phyloP scores from a whole-genome alignment of 495 filamentous ascomycete genomes.

The Xylaria curta region DNA sequence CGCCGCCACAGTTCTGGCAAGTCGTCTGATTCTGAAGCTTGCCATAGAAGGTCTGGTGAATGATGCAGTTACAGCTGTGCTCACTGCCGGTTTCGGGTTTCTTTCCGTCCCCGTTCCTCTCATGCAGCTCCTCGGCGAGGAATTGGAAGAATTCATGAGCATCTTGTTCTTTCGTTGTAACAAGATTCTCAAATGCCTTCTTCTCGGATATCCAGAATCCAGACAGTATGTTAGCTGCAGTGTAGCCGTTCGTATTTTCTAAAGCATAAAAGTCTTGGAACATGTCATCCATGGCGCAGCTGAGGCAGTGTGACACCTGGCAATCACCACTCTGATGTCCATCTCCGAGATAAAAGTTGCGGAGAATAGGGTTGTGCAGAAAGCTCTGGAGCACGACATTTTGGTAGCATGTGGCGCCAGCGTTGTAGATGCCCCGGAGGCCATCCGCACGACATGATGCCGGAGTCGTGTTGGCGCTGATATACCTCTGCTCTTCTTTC shows the following conservation, averaged over 20 bases:
- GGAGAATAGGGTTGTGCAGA: constrained; percentile 84
- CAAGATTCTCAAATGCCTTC: constrained; percentile 69
- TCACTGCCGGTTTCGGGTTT: constrained; percentile 62
- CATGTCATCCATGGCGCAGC: constrained; percentile 88
- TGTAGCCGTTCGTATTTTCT: constrained; percentile 83
- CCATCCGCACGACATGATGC: constrained; percentile 74
- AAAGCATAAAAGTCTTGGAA: constrained; percentile 86
- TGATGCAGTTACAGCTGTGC: constrained; percentile 79
- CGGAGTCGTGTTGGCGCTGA: constrained; percentile 64
- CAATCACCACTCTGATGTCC: constrained; percentile 79
- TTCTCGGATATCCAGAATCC: constrained; percentile 78
- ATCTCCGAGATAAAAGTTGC: constrained; percentile 85
- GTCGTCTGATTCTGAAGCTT: constrained; percentile 86
- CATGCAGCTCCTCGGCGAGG: constrained; percentile 83
- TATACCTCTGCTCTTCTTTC: constrained; percentile 65
- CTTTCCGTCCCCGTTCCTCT: constrained; percentile 65
- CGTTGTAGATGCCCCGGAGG: constrained; percentile 89
- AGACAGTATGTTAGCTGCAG: constrained; percentile 78
- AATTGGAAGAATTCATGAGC: constrained; percentile 96
- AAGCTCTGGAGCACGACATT: constrained; percentile 88
- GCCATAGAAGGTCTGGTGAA: constrained; percentile 88
- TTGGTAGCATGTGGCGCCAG: constrained; percentile 93
- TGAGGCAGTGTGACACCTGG: constrained; percentile 70
- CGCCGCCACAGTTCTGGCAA: constrained; percentile 79
- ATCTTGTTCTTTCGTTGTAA: constrained; percentile 92